Conservation (phyloP, 2,329 filamentous ascomycete genomes). For the Penicillium sp. region DNA sequence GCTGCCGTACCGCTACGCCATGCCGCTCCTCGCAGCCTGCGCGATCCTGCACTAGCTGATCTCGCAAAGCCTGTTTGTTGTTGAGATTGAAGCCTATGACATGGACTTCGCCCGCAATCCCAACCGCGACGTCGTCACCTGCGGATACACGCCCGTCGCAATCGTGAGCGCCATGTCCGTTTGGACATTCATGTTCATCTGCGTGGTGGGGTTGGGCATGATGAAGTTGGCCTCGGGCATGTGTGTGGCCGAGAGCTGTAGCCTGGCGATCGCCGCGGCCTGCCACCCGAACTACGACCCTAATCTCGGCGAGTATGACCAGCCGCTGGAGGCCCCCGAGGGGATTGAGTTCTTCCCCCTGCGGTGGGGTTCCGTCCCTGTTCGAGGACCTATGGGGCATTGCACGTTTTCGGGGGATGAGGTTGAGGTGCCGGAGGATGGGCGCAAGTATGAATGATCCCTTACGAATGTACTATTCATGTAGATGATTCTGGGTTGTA, state of each 20-base stretch:
- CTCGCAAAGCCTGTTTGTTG: too few relatives aligned
- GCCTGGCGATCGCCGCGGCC: conserved; percentile 3
- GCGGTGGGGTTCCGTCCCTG: neutral
- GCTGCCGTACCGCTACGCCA: too few relatives aligned
- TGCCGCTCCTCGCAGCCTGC: too few relatives aligned
- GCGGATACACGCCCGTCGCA: conserved; percentile 14
- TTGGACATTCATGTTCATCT: conserved; percentile 21
- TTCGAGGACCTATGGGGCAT: neutral
- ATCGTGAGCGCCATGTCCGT: conserved; percentile 22
- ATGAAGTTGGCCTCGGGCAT: conserved; percentile 1
- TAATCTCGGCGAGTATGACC: neutral
- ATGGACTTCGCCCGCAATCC: neutral
- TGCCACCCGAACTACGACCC: neutral
- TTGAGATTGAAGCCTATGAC: too few relatives aligned
- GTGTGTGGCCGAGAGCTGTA: conserved; percentile 4
- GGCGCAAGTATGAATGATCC: neutral
- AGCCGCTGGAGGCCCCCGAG: neutral
- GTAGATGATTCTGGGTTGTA: too few relatives aligned
- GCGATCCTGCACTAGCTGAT: too few relatives aligned
- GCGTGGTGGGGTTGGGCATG: conserved; percentile 21
- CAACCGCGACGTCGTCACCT: conserved; percentile 1
- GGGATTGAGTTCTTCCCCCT: neutral
- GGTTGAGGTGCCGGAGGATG: neutral
- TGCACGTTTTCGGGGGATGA: neutral
- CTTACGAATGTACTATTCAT: too few relatives aligned